These are phyloP conservation scores for Triglochin maritima DNA, from an alignment of 106 monocot genomes.

Conservation along the genomic window DNA sequence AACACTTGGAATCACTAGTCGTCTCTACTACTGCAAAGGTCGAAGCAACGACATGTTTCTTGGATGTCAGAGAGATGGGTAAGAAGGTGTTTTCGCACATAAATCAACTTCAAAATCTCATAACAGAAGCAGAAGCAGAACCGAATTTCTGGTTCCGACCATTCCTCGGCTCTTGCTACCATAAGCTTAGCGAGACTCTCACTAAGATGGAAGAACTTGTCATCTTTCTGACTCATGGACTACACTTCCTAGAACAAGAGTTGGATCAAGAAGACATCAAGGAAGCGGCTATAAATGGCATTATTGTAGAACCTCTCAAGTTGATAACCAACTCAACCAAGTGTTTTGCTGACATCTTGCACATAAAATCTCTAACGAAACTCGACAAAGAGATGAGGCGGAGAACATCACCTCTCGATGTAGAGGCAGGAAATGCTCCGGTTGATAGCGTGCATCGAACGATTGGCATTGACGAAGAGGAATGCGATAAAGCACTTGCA, in stretches of 20 bases:
- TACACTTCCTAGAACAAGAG: conserved; percentile 9
- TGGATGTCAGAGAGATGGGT: conserved; percentile 16
- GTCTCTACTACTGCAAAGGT: neutral
- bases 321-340: neutral
- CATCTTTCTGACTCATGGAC: conserved; percentile 14
- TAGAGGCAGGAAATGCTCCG: neutral
- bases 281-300: no score
- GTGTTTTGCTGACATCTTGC: conserved; percentile 3
- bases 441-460: neutral
- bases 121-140: conserved; percentile 33
- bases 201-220: conserved; percentile 34
- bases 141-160: conserved; percentile 64
- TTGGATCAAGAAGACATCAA: neutral
- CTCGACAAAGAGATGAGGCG: conserved; percentile 1
- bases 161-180: conserved; percentile 31
- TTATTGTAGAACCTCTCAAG: neutral
- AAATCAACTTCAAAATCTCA: conserved; percentile 22
- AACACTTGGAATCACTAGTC: conserved; percentile 8
- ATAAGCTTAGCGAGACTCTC: conserved; percentile 33
- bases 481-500: neutral
- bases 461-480: neutral
- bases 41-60: neutral
- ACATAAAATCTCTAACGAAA: conserved; percentile 3
- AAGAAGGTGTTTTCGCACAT: conserved; percentile 19
- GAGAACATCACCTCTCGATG: conserved; percentile 1